These are phyloP conservation scores for Penicillium griseofulvum DNA, from an alignment of 2,329 filamentous ascomycete genomes.

Conservation along the genomic window DNA sequence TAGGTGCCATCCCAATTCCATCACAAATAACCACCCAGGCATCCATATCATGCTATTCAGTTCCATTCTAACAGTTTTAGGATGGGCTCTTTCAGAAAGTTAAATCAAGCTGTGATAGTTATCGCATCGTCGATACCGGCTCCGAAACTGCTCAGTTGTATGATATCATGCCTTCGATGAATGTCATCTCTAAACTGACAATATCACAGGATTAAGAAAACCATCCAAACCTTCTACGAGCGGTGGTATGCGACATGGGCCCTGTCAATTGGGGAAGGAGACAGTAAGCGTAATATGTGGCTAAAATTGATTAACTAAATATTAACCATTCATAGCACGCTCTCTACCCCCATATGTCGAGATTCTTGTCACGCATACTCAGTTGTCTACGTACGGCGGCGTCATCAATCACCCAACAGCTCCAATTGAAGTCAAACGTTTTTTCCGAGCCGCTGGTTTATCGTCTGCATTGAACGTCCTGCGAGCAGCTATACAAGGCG, in stretches of 20 bases:
- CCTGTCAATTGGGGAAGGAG: conserved; percentile 54
- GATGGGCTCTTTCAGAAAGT: conserved; percentile 35
- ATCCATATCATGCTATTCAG: neutral
- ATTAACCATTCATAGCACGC: conserved; percentile 18
- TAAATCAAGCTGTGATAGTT: conserved; percentile 39
- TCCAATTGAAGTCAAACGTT: conserved; percentile 66
- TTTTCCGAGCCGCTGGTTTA: conserved; percentile 69
- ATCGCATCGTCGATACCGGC: conserved; percentile 32
- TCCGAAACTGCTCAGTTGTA: conserved; percentile 35
- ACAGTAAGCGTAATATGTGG: conserved; percentile 41
- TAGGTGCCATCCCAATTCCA: conserved; percentile 32
- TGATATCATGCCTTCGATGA: conserved; percentile 6
- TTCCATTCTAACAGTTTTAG: conserved; percentile 16
- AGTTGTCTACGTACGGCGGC: conserved; percentile 70
- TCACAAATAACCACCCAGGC: neutral
- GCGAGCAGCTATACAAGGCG: conserved; percentile 69
- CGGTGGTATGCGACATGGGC: conserved; percentile 65
- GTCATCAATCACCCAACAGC: conserved; percentile 74
- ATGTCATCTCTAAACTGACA: conserved; percentile 8
- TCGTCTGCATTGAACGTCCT: conserved; percentile 73
- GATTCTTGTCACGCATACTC: conserved; percentile 69
- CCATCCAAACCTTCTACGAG: conserved; percentile 65
- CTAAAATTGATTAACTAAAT: neutral
- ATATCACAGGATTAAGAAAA: conserved; percentile 50
- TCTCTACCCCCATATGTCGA: conserved; percentile 69